Conservation (phyloP, 2,329 filamentous ascomycete species). For the Gyromitra esculenta region DNA sequence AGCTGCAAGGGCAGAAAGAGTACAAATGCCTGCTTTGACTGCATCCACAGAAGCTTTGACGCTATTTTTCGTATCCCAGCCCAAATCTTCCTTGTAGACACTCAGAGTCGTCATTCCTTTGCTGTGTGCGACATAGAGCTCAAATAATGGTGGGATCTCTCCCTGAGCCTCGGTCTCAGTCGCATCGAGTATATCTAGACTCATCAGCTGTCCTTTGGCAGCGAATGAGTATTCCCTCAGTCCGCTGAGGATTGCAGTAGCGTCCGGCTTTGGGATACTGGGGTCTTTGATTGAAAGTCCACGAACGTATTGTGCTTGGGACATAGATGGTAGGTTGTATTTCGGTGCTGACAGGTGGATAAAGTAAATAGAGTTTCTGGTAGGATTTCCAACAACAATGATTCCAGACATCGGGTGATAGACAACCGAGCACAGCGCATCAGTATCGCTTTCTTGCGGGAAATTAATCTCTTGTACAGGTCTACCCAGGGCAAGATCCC, state of each 20-base stretch:
- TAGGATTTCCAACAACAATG: slow-evolving; percentile 93
- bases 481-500: slow-evolving; percentile 95
- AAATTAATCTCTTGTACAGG: slow-evolving; percentile 97
- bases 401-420: slow-evolving; percentile 94
- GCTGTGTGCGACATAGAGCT: slow-evolving; percentile 97
- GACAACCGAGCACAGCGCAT: slow-evolving; percentile 96
- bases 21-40: slow-evolving; percentile 76
- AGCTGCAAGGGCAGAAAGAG: slow-evolving; percentile 74
- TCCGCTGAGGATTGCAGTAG: slow-evolving; percentile 96
- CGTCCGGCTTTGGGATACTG: slow-evolving; percentile 83
- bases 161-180: slow-evolving; percentile 68
- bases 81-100: slow-evolving; percentile 87
- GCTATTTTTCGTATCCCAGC: slow-evolving; percentile 91
- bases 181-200: slow-evolving; percentile 84
- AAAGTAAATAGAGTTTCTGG: slow-evolving; percentile 96
- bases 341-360: slow-evolving; percentile 93
- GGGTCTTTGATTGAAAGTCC: slow-evolving; percentile 77
- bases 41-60: slow-evolving; percentile 82
- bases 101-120: slow-evolving; percentile 91
- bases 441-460: slow-evolving; percentile 93
- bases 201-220: slow-evolving; percentile 85
- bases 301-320: slow-evolving; percentile 87
- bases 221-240: slow-evolving; percentile 94
- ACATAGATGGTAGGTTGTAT: slow-evolving; percentile 81
- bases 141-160: slow-evolving; percentile 78